Percentiles rank a stretch among this genome's conserved stretches.
Evolutionary conservation across 2,329 filamentous ascomycete genomes (phyloP).

Genomic region (Lachnellula hyalina): DNA sequence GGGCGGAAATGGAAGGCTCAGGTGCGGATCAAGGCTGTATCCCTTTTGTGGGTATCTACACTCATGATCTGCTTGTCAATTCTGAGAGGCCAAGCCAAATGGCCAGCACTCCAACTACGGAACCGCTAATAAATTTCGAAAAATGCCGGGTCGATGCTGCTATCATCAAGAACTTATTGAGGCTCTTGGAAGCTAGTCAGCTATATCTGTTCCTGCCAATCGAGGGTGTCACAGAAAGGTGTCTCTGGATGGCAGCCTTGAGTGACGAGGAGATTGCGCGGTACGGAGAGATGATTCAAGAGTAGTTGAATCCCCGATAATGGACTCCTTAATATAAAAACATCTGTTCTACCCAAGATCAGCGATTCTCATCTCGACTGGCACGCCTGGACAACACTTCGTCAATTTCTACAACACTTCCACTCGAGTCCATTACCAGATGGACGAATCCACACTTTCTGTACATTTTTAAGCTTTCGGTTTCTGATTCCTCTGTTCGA

Average conservation of each 20-base stretch:
- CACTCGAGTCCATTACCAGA: background rate
- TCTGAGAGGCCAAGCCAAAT: constrained; percentile 73
- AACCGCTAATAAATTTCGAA: constrained; percentile 78
- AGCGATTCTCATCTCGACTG: background rate
- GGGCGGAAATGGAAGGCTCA: constrained; percentile 71
- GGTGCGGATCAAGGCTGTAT: constrained; percentile 67
- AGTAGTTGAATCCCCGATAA: constrained; percentile 12
- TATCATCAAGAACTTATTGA: constrained; percentile 73
- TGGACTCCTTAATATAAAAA: background rate
- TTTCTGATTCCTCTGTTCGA: background rate
- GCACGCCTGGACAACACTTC: background rate
- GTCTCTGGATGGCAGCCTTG: constrained; percentile 78
- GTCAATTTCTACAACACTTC: background rate
- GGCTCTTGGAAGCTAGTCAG: constrained; percentile 73
- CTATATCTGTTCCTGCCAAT: constrained; percentile 70
- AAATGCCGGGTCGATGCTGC: constrained; percentile 69
- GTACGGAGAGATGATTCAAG: constrained; percentile 29
- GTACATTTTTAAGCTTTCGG: background rate
- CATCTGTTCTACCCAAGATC: background rate
- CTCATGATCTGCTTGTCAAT: constrained; percentile 78
- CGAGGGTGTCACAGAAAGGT: constrained; percentile 71
- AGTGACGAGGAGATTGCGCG: constrained; percentile 67
- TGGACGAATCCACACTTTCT: background rate
- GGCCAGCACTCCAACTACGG: constrained; percentile 57
- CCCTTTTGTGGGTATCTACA: constrained; percentile 79